These are phyloP conservation scores for Gomphus bonarii DNA, from an alignment of 1,284 basidiomycete species.

Conservation along the genomic window DNA sequence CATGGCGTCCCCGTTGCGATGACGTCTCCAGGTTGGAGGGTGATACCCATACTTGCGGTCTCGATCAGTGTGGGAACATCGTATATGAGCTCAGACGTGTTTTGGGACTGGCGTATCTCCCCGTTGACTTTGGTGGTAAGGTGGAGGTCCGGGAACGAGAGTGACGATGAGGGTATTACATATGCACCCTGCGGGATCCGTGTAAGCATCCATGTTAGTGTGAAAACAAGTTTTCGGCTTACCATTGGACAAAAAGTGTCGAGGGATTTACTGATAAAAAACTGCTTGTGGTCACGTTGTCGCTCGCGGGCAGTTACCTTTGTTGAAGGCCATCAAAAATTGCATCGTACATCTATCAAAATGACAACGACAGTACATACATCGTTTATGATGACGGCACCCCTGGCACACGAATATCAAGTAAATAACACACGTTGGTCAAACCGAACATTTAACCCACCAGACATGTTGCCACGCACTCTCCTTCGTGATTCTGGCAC, in stretches of 20 bases:
- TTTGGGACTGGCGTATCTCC: slow-evolving; percentile 20
- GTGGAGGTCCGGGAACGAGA: slow-evolving; percentile 13
- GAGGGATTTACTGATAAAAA: slow-evolving; percentile 25
- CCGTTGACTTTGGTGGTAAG: slow-evolving; percentile 24
- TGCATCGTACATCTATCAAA: not conserved
- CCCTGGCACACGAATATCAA: slow-evolving; percentile 11
- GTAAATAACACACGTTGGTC: no score
- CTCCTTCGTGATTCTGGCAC: slow-evolving; percentile 21
- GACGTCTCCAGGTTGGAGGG: slow-evolving; percentile 23
- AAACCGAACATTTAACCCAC: not conserved
- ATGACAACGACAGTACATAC: slow-evolving; percentile 1
- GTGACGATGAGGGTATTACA: slow-evolving; percentile 7
- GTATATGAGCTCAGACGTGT: slow-evolving; percentile 23
- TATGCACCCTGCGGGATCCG: not conserved
- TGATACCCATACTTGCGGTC: slow-evolving; percentile 22
- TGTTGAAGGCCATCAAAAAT: not conserved
- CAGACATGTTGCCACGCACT: slow-evolving; percentile 26
- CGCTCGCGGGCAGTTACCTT: slow-evolving; percentile 20
- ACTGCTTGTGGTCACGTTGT: slow-evolving; percentile 25
- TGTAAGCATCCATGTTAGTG: no score
- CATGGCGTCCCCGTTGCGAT: slow-evolving; percentile 22
- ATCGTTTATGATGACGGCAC: slow-evolving; percentile 21
- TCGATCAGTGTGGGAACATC: slow-evolving; percentile 25
- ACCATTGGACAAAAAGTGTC: slow-evolving; percentile 27
- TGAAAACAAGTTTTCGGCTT: no score